A percentile compares a stretch with the other conserved stretches of the same genome.
Evolutionary conservation across 2,329 filamentous ascomycete species (phyloP).

Genomic region (Colletotrichum kahawae): DNA sequence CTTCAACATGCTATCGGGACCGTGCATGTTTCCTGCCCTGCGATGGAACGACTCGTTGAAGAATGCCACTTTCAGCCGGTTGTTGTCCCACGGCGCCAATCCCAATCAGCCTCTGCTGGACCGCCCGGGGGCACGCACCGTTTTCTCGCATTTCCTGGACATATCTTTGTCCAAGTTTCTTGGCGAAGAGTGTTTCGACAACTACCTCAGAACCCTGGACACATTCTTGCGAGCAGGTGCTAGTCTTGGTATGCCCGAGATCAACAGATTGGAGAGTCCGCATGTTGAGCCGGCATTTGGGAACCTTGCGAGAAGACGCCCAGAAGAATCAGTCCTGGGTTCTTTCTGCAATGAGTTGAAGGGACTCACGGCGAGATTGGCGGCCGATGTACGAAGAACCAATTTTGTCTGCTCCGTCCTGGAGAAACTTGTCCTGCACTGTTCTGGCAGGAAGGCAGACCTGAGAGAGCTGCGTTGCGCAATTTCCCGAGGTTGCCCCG

Average conservation of each 20-base stretch:
- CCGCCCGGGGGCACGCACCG: neutral
- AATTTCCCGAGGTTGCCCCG: too few relatives aligned
- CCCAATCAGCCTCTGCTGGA: neutral
- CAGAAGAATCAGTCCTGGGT: neutral
- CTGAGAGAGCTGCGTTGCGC: too few relatives aligned
- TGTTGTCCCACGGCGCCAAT: neutral
- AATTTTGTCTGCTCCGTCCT: fast-evolving
- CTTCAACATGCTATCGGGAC: neutral
- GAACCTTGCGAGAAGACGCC: neutral
- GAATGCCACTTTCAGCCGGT: neutral
- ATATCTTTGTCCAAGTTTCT: neutral
- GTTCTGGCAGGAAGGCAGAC: too few relatives aligned
- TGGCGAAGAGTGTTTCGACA: neutral
- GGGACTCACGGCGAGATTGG: fast-evolving
- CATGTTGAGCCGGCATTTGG: neutral
- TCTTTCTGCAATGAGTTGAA: neutral
- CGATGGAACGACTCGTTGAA: neutral
- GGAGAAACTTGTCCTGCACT: neutral
- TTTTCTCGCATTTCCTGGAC: neutral
- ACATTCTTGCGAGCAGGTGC: neutral
- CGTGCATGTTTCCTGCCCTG: neutral
- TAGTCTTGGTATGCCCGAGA: neutral
- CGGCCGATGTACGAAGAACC: neutral
- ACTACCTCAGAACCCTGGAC: neutral
- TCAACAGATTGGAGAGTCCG: neutral